Base-by-base conservation (phyloP, 2,329 filamentous ascomycete species). In the Coniochaeta sp. region DNA sequence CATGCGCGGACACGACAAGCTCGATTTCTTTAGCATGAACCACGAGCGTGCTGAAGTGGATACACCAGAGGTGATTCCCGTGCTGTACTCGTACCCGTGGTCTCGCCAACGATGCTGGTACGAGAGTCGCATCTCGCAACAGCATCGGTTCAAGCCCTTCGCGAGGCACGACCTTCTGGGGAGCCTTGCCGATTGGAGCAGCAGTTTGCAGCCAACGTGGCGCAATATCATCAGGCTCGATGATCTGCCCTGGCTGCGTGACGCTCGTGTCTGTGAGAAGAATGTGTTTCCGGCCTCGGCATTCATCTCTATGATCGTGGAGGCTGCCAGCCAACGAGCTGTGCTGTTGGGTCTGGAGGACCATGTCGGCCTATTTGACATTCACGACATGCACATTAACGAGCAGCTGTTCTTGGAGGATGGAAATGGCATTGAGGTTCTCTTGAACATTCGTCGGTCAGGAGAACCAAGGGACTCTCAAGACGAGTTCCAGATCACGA, bases 261-360 rank as follows among this genome's bases (percentile, higher is more conserved):
- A 81, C 62, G 80, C 81, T 70, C 66, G 69, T 47, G 76, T 81
- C 68, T 75, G 80, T 61, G 78, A 74, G 63, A 74, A 77, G 58
- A 73, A 74, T 57, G 74, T 80, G 58, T 81, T 77, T 63, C 77
- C 80, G 22, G 72, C 74, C 24, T 70, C 75, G 1, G 78, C 77
- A 24, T 74, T 73, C 44, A 65, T 77, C 8, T 74, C 75, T 42
- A 77, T 81, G 73, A 69, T 67, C 38, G 62, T 72, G 16, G 71
- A 74, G 63, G 73, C 72, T 0, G 64, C 68, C 1, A 58, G 60
- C 3, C 71, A 74, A 59, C 60, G 63, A 1, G 65, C 67, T 7
- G 58, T 30, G 6, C 40, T 69, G 26, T 57, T 60, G 19, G 61
- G 63, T 1, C 36, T 65, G 1, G 62, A 57, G 17, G 38, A 1